phyloP scores from a whole-genome alignment of 2,329 filamentous ascomycete genomes.

The Colletotrichum gigasporum region DNA sequence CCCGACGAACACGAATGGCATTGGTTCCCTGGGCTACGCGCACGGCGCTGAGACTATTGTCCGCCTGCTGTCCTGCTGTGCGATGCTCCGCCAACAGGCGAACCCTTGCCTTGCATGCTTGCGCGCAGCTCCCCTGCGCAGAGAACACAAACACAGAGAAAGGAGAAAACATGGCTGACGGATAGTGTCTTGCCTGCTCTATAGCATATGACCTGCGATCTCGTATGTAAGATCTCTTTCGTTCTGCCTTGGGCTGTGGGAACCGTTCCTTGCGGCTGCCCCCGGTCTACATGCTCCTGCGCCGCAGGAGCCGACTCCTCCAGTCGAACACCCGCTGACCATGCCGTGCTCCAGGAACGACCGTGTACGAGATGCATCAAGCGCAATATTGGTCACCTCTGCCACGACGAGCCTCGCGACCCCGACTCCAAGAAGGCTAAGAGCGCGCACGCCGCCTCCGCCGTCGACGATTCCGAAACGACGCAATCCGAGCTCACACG shows the following conservation, averaged over 20 bases:
- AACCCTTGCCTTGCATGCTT: conserved; percentile 19
- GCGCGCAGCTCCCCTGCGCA: background rate
- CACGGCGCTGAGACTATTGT: conserved; percentile 15
- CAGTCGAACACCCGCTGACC: conserved; percentile 41
- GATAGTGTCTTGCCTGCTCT: conserved; percentile 47
- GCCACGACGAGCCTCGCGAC: conserved; percentile 96
- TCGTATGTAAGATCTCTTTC: conserved; percentile 67
- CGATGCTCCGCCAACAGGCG: conserved; percentile 20
- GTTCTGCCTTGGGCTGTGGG: background rate
- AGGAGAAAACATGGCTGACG: conserved; percentile 53
- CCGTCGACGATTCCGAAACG: conserved; percentile 69
- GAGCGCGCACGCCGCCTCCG: conserved; percentile 65
- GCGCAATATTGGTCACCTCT: conserved; percentile 97
- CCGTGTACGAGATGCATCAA: conserved; percentile 98
- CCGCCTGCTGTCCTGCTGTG: conserved; percentile 17
- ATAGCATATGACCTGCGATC: conserved; percentile 93
- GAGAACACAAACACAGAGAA: background rate
- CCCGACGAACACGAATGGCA: conserved; percentile 39
- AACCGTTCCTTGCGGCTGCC: conserved; percentile 13
- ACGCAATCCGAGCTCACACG: conserved; percentile 57
- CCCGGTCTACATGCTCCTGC: too few relatives aligned
- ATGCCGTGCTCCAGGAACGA: conserved; percentile 73
- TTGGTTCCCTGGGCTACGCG: background rate
- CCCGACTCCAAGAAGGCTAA: conserved; percentile 82
- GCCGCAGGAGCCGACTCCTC: background rate